Evolutionary conservation across 2,329 filamentous ascomycete genomes (phyloP).

Genomic region (Pseudocercospora pini-densiflorae): DNA sequence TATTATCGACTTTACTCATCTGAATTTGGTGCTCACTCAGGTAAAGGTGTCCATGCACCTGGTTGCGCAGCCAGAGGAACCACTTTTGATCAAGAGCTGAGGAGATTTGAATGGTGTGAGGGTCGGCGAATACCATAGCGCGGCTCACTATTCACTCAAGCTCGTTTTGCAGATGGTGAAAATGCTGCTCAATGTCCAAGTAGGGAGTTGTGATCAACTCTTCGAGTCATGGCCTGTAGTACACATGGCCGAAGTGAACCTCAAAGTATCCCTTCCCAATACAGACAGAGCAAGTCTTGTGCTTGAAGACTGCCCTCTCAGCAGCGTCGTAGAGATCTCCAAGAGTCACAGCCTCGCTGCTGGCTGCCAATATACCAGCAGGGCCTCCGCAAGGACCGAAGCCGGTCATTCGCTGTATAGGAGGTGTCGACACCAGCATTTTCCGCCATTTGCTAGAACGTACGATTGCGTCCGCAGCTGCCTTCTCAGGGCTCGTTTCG

Average conservation of each 20-base stretch:
- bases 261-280: neutral
- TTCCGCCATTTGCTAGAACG: neutral
- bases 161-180: too few relatives aligned
- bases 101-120: too few relatives aligned
- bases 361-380: neutral
- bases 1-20: too few relatives aligned
- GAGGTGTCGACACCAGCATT: neutral
- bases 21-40: too few relatives aligned
- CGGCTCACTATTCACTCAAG: too few relatives aligned
- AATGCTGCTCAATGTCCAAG: too few relatives aligned
- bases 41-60: too few relatives aligned
- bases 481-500: neutral
- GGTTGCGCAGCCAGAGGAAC: too few relatives aligned
- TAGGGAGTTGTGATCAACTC: too few relatives aligned
- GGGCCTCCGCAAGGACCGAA: neutral
- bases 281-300: neutral
- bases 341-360: neutral
- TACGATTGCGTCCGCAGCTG: neutral
- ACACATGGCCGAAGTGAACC: neutral
- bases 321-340: neutral
- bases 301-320: neutral
- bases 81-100: too few relatives aligned
- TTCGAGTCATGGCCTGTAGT: neutral
- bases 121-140: too few relatives aligned
- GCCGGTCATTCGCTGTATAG: neutral